Evolutionary conservation across 1,139 yeast genomes (phyloP), one percentile per base, ranked within the genome.

Genomic region (Candida smagusa): DNA sequence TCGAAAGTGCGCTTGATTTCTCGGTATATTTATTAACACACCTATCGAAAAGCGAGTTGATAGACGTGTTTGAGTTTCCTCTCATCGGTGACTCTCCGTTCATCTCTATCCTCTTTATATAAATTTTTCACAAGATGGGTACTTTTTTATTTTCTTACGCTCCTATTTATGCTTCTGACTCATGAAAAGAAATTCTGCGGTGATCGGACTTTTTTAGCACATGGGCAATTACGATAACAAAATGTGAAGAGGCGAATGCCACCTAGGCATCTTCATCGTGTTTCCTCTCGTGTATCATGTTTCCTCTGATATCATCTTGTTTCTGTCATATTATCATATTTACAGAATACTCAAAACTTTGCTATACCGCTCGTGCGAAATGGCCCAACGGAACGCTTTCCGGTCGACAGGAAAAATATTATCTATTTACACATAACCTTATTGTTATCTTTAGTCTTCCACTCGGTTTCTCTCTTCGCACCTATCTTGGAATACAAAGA

Each of bases 401-500:
- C 29, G 16, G 12, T 27, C 29, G 12, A 27, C 29, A 27, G 16
- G 29, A 11, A 27, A 5, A 27, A 9, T n/a, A 23, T n/a, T 23
- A 6, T 23, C 26, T 9, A 23, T 23, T 23, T 9, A 9, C 56
- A 59, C 13, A 55, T 41, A 12, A 53, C 45, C 9, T 56, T 55
- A 12, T 49, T 41, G 6, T 48, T 47, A 34, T 58, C 63, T 32
- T 53, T 45, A 6, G 41, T 36, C 22, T 46, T 49, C 68, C 68
- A 63, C 35, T 45, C 41, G 29, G 53, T 51, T 13, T 54, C 46
- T 29, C 68, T 44, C 5, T 54, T 56, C 22, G 48, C 49, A 2
- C 68, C 68, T 9, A 63, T 58, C 28, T 52, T 57, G 9, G 61
- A 54, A 41, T 58, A 61, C 11, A 52, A 43, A 24, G 57, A 49